Base-by-base conservation (phyloP, 805 yeast genomes). In the Pichia occidentalis region DNA sequence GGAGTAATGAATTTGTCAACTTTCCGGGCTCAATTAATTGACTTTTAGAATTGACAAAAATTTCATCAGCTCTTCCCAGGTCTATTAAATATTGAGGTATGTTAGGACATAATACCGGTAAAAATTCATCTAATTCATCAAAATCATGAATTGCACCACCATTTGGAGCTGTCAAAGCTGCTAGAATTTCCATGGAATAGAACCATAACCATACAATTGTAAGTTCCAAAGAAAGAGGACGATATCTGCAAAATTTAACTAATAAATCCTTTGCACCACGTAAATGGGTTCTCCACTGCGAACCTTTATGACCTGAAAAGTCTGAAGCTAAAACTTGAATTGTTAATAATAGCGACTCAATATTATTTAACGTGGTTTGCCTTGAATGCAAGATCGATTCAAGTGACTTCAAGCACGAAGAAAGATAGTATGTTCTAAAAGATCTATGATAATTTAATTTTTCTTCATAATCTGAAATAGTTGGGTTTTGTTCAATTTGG, bases 301-400 rank as follows among this genome's bases (percentile, higher is more conserved):
- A 71, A 34, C 73, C 75, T 7, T 67, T 62, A 7, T 75, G 70
- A 3, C 76, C 68, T 0, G 84, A 79, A 50, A 74, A 76, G 23
- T 78, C 80, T 1, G 78, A 67, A 0, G 88, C 83, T 18, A 83
- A 60, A 21, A 83, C 61, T 25, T 82, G 64, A 2, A 81, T 83
- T 0, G 92, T 83, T 23, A 83, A 54, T 11, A 82, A 64, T 5
- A 82, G 70, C 0, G 85, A 76, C 49, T 82, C 90, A 23, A 81
- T 77, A 48, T 81, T 79, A 25, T 71, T 67, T 39, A 60, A 45
- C n/a, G 45, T 68, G 59, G 47, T 61, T 50, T 45, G 49, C 29
- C 48, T 70, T 52, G 53, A 67, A 59, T 58, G 66, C 51, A 62
- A 63, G 53, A 57, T 74, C 7, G 70, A 66, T 39, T 80, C 80